Conservation (phyloP, 805 yeast species). For the Starmerella vaccinii region DNA sequence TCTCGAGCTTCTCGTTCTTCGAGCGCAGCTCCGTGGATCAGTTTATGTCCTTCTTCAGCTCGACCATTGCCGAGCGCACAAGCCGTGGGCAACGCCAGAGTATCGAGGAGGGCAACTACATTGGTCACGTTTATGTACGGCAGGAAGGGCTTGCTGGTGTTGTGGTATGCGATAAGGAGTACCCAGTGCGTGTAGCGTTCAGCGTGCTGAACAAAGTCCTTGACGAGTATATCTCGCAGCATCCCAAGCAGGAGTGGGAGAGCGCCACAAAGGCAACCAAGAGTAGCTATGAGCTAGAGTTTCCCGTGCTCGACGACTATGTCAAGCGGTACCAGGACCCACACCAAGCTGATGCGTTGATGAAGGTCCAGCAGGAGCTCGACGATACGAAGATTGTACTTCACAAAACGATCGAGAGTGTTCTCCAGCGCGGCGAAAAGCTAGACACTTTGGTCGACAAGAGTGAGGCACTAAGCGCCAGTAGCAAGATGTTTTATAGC, state of each 20-base stretch:
- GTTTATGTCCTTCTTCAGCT: conserved; percentile 89
- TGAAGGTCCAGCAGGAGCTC: conserved; percentile 95
- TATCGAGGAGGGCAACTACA: conserved; percentile 82
- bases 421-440: conserved; percentile 91
- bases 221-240: conserved; percentile 75
- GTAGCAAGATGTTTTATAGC: conserved; percentile 89
- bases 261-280: conserved; percentile 27
- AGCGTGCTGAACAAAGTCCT: conserved; percentile 79
- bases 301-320: conserved; percentile 56
- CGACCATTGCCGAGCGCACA: conserved; percentile 84
- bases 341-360: conserved; percentile 87
- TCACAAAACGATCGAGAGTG: conserved; percentile 90
- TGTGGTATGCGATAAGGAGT: conserved; percentile 84
- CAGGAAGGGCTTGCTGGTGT: conserved; percentile 88
- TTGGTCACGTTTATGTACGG: conserved; percentile 86
- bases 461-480: conserved; percentile 79
- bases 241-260: conserved; percentile 61
- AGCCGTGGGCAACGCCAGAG: conserved; percentile 83
- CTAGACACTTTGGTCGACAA: conserved; percentile 89
- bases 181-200: conserved; percentile 94
- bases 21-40: conserved; percentile 76
- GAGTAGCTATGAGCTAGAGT: conserved; percentile 40
- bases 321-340: conserved; percentile 90
- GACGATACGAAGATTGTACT: conserved; percentile 95
- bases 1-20: conserved; percentile 79